phyloP scores from a whole-genome alignment of 1,139 yeast species.

The Geotrichum phurueaensis region DNA sequence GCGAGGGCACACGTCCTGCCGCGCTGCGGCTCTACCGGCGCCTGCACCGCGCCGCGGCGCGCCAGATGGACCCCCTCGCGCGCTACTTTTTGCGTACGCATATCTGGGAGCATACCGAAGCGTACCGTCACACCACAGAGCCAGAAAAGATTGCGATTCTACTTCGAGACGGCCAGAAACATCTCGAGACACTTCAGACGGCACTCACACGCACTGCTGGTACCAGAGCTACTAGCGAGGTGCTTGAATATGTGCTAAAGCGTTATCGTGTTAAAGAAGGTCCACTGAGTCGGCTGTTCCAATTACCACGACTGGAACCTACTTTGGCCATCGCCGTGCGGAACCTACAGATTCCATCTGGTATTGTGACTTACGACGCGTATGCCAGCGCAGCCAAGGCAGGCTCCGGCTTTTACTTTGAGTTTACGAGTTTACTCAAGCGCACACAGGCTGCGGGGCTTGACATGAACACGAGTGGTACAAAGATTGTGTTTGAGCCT shows the following conservation, averaged over 20 bases:
- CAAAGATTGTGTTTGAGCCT: slow-evolving; percentile 22
- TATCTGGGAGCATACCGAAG: slow-evolving; percentile 22
- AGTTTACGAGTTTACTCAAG: slow-evolving; percentile 20
- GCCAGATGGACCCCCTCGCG: slow-evolving; percentile 25
- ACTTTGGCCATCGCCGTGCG: slow-evolving; percentile 16
- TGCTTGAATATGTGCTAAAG: slow-evolving; percentile 20
- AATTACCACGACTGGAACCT: slow-evolving; percentile 15
- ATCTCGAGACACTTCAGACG: slow-evolving; percentile 13
- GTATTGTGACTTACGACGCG: slow-evolving; percentile 10
- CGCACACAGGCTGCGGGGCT: slow-evolving; percentile 8
- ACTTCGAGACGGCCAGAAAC: slow-evolving; percentile 17
- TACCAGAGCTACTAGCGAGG: slow-evolving; percentile 14
- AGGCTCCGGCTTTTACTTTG: slow-evolving; percentile 16
- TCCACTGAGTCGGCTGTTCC: slow-evolving; percentile 21
- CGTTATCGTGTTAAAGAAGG: slow-evolving; percentile 19
- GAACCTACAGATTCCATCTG: slow-evolving; percentile 21
- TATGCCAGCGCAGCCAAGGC: slow-evolving; percentile 9
- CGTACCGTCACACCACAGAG: slow-evolving; percentile 22
- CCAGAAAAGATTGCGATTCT: slow-evolving; percentile 19
- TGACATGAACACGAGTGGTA: slow-evolving; percentile 18
- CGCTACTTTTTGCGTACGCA: slow-evolving; percentile 20
- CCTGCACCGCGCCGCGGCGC: slow-evolving; percentile 18
- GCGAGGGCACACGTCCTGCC: slow-evolving; percentile 12
- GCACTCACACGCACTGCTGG: slow-evolving; percentile 18
- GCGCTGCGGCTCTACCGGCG: slow-evolving; percentile 21